phyloP scores from a whole-genome alignment of 495 filamentous ascomycete genomes.

The Penicillium atrosanguineum region DNA sequence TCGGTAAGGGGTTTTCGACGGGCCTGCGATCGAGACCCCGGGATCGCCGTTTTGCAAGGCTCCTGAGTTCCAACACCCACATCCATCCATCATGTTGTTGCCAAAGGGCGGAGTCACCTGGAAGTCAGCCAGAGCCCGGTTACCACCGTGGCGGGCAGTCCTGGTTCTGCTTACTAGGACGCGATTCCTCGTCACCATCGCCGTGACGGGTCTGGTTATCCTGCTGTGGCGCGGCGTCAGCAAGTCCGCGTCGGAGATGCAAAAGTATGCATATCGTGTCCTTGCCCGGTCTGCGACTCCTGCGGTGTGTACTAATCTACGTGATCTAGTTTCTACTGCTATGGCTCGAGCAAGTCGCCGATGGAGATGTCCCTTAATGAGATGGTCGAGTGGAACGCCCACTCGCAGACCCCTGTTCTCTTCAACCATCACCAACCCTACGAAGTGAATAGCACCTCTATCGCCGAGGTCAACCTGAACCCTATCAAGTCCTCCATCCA shows the following conservation, averaged over 20 bases:
- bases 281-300: background rate
- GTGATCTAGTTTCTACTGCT: slow-evolving; percentile 84
- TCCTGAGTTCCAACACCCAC: slow-evolving; percentile 13
- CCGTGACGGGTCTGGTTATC: slow-evolving; percentile 68
- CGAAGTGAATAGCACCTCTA: slow-evolving; percentile 76
- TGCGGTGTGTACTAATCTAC: slow-evolving; percentile 16
- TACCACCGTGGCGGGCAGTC: slow-evolving; percentile 82
- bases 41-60: slow-evolving; percentile 22
- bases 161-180: slow-evolving; percentile 73
- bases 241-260: slow-evolving; percentile 80
- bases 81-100: slow-evolving; percentile 58
- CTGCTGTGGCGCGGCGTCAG: slow-evolving; percentile 89
- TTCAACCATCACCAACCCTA: slow-evolving; percentile 93
- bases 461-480: slow-evolving; percentile 80
- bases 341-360: slow-evolving; percentile 86
- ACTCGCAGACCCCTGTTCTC: slow-evolving; percentile 86
- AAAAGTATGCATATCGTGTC: slow-evolving; percentile 62
- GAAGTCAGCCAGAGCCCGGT: slow-evolving; percentile 79
- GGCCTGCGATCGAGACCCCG: slow-evolving; percentile 17
- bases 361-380: slow-evolving; percentile 93
- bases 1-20: slow-evolving; percentile 27
- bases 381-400: slow-evolving; percentile 81
- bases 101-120: slow-evolving; percentile 89
- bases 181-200: slow-evolving; percentile 73
- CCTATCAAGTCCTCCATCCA: slow-evolving; percentile 75